Conservation (phyloP, 345 rosid genomes). For the Euphorbia peplus region DNA sequence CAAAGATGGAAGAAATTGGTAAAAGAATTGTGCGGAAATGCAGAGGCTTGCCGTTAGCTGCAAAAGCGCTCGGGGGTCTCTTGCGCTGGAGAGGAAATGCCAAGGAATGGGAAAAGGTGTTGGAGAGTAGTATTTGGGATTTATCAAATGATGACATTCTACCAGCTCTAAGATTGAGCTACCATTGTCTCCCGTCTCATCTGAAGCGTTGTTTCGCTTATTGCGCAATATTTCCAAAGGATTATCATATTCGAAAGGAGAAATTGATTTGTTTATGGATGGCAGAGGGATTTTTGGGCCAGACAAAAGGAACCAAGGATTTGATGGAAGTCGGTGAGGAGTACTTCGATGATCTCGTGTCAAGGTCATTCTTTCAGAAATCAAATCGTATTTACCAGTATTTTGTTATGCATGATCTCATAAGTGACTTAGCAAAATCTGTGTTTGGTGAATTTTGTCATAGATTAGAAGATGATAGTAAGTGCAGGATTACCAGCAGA, state of each 20-base stretch:
- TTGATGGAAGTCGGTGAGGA: not conserved
- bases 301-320: not conserved
- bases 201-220: constrained; percentile 10
- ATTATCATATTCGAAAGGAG: not conserved
- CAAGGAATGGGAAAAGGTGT: constrained; percentile 2
- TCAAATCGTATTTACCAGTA: not conserved
- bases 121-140: constrained; percentile 4
- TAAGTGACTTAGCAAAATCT: constrained; percentile 37
- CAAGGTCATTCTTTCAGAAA: constrained; percentile 8
- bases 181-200: constrained; percentile 25
- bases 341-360: constrained; percentile 2
- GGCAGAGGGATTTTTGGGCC: constrained; percentile 6
- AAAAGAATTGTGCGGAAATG: constrained; percentile 1
- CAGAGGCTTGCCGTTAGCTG: constrained; percentile 8
- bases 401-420: constrained; percentile 40
- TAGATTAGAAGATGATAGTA: constrained; percentile 24
- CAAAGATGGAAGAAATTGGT: not conserved
- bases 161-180: constrained; percentile 16
- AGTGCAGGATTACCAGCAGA: constrained; percentile 14
- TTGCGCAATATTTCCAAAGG: constrained; percentile 15
- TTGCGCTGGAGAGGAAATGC: not conserved
- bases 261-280: constrained; percentile 5
- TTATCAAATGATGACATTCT: not conserved
- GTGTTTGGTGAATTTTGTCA: constrained; percentile 25
- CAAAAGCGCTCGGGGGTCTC: constrained; percentile 3